These are phyloP conservation scores for Schizosaccharomyces pombe DNA, from an alignment of 805 yeast species.

Conservation along the genomic window DNA sequence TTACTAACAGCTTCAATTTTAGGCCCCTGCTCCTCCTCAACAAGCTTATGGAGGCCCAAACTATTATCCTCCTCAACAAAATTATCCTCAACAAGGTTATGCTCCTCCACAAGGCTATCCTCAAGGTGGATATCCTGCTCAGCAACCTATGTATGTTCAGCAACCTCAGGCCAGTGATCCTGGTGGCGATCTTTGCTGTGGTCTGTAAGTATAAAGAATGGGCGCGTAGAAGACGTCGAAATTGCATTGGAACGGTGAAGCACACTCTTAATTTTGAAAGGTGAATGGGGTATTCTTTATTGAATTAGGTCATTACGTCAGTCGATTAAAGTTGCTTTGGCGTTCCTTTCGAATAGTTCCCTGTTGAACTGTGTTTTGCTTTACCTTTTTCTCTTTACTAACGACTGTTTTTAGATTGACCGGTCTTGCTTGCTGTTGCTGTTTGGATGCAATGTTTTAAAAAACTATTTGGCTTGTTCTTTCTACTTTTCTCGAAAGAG, in stretches of 20 bases:
- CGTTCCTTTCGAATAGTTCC: background rate
- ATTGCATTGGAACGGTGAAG: background rate
- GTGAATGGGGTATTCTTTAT: background rate
- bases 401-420: background rate
- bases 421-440: conserved; percentile 3
- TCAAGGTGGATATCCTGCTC: background rate
- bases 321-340: background rate
- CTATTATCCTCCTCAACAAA: background rate
- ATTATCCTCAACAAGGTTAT: background rate
- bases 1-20: background rate
- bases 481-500: no score
- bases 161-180: background rate
- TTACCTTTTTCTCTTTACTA: background rate
- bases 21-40: conserved; percentile 1
- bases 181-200: conserved; percentile 2
- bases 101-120: background rate
- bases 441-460: background rate
- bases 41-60: background rate
- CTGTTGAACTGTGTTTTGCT: background rate
- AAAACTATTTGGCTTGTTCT: background rate
- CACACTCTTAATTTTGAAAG: background rate
- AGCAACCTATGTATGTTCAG: conserved; percentile 3
- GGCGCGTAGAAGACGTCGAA: background rate
- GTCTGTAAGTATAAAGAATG: background rate
- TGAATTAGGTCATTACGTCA: background rate